Base-by-base conservation (phyloP, 495 filamentous ascomycete genomes). In the Bacidia gigantensis region DNA sequence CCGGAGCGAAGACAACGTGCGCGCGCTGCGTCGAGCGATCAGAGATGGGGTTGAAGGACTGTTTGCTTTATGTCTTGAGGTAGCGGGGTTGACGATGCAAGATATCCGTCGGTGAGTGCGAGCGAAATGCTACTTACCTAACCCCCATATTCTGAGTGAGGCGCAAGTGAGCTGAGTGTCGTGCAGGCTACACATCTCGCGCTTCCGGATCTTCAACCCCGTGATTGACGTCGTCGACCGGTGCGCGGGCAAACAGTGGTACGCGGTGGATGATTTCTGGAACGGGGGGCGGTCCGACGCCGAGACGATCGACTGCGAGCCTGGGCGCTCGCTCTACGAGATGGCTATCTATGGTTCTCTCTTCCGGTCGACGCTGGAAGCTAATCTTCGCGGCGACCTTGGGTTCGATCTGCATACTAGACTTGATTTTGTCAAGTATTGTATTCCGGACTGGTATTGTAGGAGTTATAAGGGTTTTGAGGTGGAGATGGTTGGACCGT, bases 391-490 rank as follows among this genome's bases (percentile, higher is more conserved):
- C 29, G 29, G 39, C 14, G 32, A 41, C 38, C 46, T 25, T 50
- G 21, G 41, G 26, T 58, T 25, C 50, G 47, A 51, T 14, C 42
- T 66, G 1, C 56, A 61, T 5, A 62, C 59, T 0, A 51, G 68
- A 11, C 52, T 69, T 9, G 65, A 69, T 39, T 71, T 59, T 51
- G 52, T 69, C 22, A 68, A 65, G 39, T 67, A 69, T 51, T 71
- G 64, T 17, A 42, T 69, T 9, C 66, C 65, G 0, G 62, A 64
- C 44, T 58, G 25, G 42, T 17, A n/a, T 23, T 52, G 49, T 26
- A 17, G 10, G 10, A 9, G n/a, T 20, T 55, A 52, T 20, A 40
- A 24, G 23, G 35, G 38, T 22, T 56, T 56, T 21, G 26, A 25
- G 2, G 45, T 54, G 5, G 38, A 49, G 38, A 23, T 20, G 20